phyloP scores from a whole-genome alignment of 2,329 filamentous ascomycete genomes.

The Trichoderma arundinaceum region DNA sequence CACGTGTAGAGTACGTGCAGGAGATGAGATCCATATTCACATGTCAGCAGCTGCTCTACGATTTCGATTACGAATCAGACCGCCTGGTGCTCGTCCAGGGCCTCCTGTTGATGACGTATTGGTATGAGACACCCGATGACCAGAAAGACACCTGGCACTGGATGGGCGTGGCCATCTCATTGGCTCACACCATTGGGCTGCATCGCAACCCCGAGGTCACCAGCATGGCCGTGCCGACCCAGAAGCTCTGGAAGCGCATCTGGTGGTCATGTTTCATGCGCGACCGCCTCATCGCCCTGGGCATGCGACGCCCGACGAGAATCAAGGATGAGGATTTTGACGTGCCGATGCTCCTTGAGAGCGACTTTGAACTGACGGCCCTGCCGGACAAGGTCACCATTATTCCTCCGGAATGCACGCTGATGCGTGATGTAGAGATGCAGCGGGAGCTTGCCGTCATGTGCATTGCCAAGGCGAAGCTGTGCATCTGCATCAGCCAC shows the following conservation, averaged over 20 bases:
- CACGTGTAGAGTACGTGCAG: neutral
- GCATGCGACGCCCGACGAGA: slow-evolving; percentile 89
- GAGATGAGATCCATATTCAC: slow-evolving; percentile 36
- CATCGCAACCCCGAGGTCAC: slow-evolving; percentile 83
- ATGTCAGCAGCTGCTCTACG: slow-evolving; percentile 74
- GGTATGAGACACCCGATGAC: slow-evolving; percentile 96
- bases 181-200: slow-evolving; percentile 91
- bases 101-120: slow-evolving; percentile 91
- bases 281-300: slow-evolving; percentile 87
- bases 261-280: slow-evolving; percentile 99
- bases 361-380: slow-evolving; percentile 80
- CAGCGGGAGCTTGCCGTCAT: slow-evolving; percentile 82
- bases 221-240: slow-evolving; percentile 73
- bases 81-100: slow-evolving; percentile 88
- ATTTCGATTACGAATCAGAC: slow-evolving; percentile 93
- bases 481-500: slow-evolving; percentile 87
- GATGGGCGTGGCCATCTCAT: slow-evolving; percentile 94
- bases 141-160: slow-evolving; percentile 99
- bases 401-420: slow-evolving; percentile 71
- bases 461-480: slow-evolving; percentile 89
- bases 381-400: slow-evolving; percentile 71
- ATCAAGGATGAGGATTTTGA: slow-evolving; percentile 95
- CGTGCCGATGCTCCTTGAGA: slow-evolving; percentile 83
- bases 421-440: slow-evolving; percentile 72
- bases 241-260: slow-evolving; percentile 89